Conservation (phyloP, 2,329 filamentous ascomycete genomes). For the Zymoseptoria ardabiliae region DNA sequence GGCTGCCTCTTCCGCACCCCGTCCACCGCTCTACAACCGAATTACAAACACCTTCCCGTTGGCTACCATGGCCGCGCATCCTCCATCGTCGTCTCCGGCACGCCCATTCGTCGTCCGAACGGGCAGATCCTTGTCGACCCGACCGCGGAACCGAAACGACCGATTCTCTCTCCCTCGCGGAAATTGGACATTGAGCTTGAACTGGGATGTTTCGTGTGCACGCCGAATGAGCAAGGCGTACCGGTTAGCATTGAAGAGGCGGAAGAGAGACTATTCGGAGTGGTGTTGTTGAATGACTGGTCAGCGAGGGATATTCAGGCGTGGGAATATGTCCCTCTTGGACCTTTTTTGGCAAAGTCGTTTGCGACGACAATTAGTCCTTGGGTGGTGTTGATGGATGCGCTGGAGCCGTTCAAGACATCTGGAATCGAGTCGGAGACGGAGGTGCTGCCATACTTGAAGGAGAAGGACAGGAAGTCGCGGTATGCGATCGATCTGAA, state of each 20-base stretch:
- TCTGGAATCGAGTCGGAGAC: slow-evolving; percentile 49
- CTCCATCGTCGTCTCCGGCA: slow-evolving; percentile 67
- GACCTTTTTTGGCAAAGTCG: slow-evolving; percentile 79
- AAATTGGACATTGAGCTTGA: slow-evolving; percentile 75
- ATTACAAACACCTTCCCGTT: slow-evolving; percentile 74
- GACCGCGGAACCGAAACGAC: slow-evolving; percentile 52
- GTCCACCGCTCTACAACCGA: slow-evolving; percentile 66
- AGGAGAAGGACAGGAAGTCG: slow-evolving; percentile 51
- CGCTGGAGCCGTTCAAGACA: slow-evolving; percentile 62
- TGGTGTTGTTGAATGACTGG: slow-evolving; percentile 84
- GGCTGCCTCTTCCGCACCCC: slow-evolving; percentile 67
- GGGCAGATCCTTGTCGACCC: slow-evolving; percentile 67
- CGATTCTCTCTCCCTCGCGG: slow-evolving; percentile 56
- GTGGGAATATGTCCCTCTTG: slow-evolving; percentile 73
- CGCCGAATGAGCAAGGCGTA: slow-evolving; percentile 56
- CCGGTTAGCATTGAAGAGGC: slow-evolving; percentile 58
- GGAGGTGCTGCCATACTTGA: slow-evolving; percentile 55
- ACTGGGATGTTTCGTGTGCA: slow-evolving; percentile 66
- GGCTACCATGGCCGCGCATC: slow-evolving; percentile 75
- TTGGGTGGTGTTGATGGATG: slow-evolving; percentile 72
- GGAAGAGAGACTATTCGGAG: slow-evolving; percentile 65
- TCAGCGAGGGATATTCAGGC: slow-evolving; percentile 73
- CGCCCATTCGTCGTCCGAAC: slow-evolving; percentile 62
- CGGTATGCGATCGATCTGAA: slow-evolving; percentile 64
- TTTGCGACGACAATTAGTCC: slow-evolving; percentile 71